A percentile compares a stretch with the other conserved stretches of the same genome.
phyloP scores from a whole-genome alignment of 129 eudicot genomes.

The Escallonia rubra region DNA sequence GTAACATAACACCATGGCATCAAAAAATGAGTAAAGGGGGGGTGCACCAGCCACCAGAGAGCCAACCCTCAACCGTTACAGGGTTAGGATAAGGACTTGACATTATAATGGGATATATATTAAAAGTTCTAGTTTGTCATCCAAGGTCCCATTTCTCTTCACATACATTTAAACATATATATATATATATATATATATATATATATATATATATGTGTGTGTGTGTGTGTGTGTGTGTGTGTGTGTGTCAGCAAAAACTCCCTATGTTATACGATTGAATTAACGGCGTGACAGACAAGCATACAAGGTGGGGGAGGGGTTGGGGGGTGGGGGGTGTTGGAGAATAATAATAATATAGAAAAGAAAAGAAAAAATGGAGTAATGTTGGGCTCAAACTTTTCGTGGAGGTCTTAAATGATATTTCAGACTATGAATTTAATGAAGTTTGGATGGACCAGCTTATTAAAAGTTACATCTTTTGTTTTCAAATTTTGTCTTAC shows the following conservation, averaged over 20 bases:
- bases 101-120: not conserved
- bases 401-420: slow-evolving; percentile 1
- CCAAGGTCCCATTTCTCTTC: not conserved
- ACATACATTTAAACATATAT: not conserved
- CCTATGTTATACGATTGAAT: no score
- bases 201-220: no score
- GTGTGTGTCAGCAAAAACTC: no score
- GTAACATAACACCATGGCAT: not conserved
- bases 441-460: not conserved
- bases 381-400: not conserved
- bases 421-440: not conserved
- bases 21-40: not conserved
- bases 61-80: not conserved
- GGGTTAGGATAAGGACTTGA: slow-evolving; percentile 2
- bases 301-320: not conserved
- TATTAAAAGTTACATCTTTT: not conserved
- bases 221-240: not conserved
- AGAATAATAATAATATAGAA: no score
- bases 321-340: not conserved
- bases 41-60: slow-evolving; percentile 4
- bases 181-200: no score
- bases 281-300: no score
- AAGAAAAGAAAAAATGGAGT: not conserved
- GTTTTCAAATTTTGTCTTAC: slow-evolving; percentile 6
- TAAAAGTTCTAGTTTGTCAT: not conserved